Conservation (phyloP, 2,329 filamentous ascomycete species). For the Polytolypa hystricis region DNA sequence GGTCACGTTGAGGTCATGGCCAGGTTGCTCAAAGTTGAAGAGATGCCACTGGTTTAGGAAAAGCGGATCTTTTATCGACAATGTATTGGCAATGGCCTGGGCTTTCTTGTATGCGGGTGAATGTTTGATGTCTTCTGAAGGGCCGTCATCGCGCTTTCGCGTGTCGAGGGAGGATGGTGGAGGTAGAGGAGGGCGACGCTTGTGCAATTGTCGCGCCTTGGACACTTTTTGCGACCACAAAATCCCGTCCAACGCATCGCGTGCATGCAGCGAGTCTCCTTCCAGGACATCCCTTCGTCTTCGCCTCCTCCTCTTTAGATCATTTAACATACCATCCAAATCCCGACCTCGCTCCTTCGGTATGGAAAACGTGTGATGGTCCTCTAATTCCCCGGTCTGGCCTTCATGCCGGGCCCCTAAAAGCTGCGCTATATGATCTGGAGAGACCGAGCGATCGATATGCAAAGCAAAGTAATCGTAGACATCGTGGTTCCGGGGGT, state of each 20-base stretch:
- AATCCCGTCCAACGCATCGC: conserved; percentile 60
- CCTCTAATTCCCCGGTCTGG: conserved; percentile 60
- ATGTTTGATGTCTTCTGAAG: conserved; percentile 21
- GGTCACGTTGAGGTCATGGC: conserved; percentile 94
- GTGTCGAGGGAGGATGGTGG: conserved; percentile 5
- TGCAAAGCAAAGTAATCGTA: conserved; percentile 93
- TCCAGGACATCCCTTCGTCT: conserved; percentile 44
- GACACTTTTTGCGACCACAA: conserved; percentile 70
- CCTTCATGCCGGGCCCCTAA: conserved; percentile 75
- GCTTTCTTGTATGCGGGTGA: conserved; percentile 47
- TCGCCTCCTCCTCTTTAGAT: conserved; percentile 47
- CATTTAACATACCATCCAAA: conserved; percentile 40
- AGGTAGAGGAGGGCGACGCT: conserved; percentile 38
- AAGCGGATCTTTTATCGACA: conserved; percentile 80
- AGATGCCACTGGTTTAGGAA: conserved; percentile 95
- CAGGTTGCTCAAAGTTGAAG: conserved; percentile 66
- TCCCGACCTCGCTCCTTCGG: conserved; percentile 45
- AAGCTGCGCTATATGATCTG: conserved; percentile 53
- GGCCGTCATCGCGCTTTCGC: conserved; percentile 9
- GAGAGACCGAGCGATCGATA: conserved; percentile 52
- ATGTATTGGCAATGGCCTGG: conserved; percentile 47
- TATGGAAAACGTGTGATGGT: conserved; percentile 80
- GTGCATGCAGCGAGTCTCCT: conserved; percentile 8
- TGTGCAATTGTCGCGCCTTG: conserved; percentile 50
- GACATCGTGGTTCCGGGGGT: conserved; percentile 59